Base-by-base conservation (phyloP, 2,329 filamentous ascomycete species). In the Penicillium sp. region DNA sequence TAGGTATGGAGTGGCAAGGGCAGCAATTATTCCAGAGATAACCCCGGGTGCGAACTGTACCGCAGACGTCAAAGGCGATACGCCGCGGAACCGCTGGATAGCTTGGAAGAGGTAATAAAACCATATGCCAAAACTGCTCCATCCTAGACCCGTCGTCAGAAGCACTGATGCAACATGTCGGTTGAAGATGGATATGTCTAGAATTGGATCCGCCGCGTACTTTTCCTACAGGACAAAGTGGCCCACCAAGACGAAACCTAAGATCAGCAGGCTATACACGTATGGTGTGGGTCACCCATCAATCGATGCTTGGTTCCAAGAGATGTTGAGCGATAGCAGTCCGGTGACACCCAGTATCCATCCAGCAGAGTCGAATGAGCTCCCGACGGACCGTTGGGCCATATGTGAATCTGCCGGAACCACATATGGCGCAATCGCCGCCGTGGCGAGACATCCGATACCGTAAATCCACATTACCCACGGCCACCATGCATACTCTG, bases 321-420 rank as follows among this genome's bases (percentile, higher is more conserved):
- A 84, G 67, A 90, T 87, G 71, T 89, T 89, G 76, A 90, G 82
- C 38, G 90, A 76, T 0, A 88, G 79, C 31, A 90, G 76, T 0
- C 82, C 83, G 0, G 78, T 76, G 11, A 89, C 79, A 1, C 87
- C 87, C 0, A 78, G 71, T 2, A 71, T 60, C 11, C 77, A 76
- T 19, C 81, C 81, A 2, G 76, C 64, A 15, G 77, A 64, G 61
- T 84, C 82, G 19, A 75, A 50, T 9, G 17, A 5, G 11, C 13
- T 8, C 15, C 21, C 30, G 45, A 21, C 21, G 44, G 19, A 19
- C 21, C 26, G 46, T 30, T 64, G 60, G 11, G 54, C 61, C 15
- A 63, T 46, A 4, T 31, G 48, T 7, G 47, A 49, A 50, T 60
- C 53, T 5, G 13, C 15, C 2, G 70, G 69, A 19, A 72, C 67